These are phyloP conservation scores for Kwoniella dejecticola DNA, from an alignment of 768 basidiomycete species.

Conservation along the genomic window DNA sequence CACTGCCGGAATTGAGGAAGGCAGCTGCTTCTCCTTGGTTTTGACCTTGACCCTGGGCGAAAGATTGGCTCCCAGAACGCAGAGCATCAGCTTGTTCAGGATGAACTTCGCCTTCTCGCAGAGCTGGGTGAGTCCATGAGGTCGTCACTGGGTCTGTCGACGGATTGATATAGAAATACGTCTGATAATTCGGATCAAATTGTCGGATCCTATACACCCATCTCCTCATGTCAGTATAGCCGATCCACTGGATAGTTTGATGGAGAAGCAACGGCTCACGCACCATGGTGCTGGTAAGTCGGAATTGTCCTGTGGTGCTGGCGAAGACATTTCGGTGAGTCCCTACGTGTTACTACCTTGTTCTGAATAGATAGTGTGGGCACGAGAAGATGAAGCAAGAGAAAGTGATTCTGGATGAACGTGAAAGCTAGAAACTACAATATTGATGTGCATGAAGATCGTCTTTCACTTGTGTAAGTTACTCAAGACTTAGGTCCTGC, in stretches of 20 bases:
- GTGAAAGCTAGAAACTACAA: too few relatives aligned
- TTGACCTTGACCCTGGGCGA: not conserved
- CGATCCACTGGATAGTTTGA: not conserved
- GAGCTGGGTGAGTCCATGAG: conserved; percentile 34
- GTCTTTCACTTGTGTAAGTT: too few relatives aligned
- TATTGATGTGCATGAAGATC: too few relatives aligned
- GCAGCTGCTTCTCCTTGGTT: conserved; percentile 20
- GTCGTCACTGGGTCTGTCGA: conserved; percentile 36
- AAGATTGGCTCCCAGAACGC: not conserved
- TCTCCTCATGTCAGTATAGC: not conserved
- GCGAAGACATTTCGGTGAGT: not conserved
- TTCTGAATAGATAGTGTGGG: too few relatives aligned
- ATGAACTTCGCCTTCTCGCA: conserved; percentile 22
- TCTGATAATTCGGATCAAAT: conserved; percentile 33
- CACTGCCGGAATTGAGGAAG: conserved; percentile 24
- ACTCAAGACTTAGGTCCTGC: too few relatives aligned
- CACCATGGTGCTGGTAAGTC: conserved; percentile 8
- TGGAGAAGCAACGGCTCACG: not conserved
- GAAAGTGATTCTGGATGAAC: too few relatives aligned
- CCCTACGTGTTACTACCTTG: too few relatives aligned
- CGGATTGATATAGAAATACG: conserved; percentile 39
- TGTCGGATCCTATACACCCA: conserved; percentile 31
- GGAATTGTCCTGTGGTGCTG: not conserved
- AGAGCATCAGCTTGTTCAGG: conserved; percentile 33
- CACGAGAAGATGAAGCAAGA: too few relatives aligned